A percentile compares a stretch with the other conserved stretches of the same genome.
Evolutionary conservation across 345 rosid genomes (phyloP).

Genomic region (Salix koriyanagi): DNA sequence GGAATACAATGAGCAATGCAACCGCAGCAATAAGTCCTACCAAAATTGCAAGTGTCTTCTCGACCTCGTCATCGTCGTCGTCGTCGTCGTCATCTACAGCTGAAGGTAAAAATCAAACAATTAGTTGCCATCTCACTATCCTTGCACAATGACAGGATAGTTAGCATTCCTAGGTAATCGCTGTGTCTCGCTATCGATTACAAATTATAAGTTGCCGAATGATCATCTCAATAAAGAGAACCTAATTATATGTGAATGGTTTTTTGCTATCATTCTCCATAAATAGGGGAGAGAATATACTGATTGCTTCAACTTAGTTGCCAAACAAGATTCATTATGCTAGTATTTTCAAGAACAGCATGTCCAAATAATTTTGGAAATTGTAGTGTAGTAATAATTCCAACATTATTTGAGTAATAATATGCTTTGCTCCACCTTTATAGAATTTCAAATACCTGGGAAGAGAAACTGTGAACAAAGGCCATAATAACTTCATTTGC

Average conservation of each 20-base stretch:
- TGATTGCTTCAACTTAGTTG: neutral
- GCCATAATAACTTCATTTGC: slow-evolving; percentile 1
- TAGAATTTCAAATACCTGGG: neutral
- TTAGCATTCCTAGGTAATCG: slow-evolving; percentile 6
- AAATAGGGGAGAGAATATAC: neutral
- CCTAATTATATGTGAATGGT: neutral
- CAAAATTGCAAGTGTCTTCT: slow-evolving; percentile 88
- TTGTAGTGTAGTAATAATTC: neutral
- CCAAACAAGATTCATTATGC: neutral
- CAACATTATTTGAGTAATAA: neutral
- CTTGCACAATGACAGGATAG: neutral
- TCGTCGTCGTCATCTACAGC: slow-evolving; percentile 6
- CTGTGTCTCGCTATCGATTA: no score
- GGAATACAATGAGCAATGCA: slow-evolving; percentile 64
- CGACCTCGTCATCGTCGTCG: slow-evolving; percentile 58
- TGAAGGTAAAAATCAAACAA: neutral
- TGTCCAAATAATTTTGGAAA: neutral
- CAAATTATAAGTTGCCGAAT: neutral
- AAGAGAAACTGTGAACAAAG: neutral
- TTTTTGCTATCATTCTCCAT: neutral
- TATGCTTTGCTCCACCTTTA: neutral
- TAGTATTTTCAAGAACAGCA: neutral
- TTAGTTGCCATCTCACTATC: neutral
- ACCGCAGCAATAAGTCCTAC: slow-evolving; percentile 84
- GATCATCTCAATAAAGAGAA: neutral